Evolutionary conservation across 805 yeast genomes (phyloP).

Genomic region (Teunomyces lycoperdinae): DNA sequence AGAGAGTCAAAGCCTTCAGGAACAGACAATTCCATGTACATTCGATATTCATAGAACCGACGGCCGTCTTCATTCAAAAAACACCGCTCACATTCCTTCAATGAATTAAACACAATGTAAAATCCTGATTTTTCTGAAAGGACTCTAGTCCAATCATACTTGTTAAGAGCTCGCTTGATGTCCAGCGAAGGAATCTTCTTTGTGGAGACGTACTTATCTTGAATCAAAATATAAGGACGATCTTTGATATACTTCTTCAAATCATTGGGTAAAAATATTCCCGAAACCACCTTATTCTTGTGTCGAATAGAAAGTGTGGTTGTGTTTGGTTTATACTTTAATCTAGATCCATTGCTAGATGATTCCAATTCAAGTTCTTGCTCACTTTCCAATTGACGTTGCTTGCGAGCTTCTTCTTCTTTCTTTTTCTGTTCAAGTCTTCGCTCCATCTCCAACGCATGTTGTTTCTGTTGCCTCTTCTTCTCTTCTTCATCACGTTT

Average conservation of each 20-base stretch:
- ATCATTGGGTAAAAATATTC: constrained; percentile 47
- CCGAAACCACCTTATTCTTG: constrained; percentile 29
- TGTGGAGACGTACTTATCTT: constrained; percentile 48
- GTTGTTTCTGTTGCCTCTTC: constrained; percentile 11
- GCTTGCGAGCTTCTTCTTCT: constrained; percentile 8
- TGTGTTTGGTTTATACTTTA: constrained; percentile 27
- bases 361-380: constrained; percentile 2
- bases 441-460: constrained; percentile 16
- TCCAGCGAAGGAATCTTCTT: constrained; percentile 50
- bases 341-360: constrained; percentile 7
- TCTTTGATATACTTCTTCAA: constrained; percentile 49
- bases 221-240: constrained; percentile 57
- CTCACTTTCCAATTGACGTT: not conserved
- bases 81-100: constrained; percentile 57
- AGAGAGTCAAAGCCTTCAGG: constrained; percentile 39
- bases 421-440: constrained; percentile 12
- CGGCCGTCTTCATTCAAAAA: constrained; percentile 60
- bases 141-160: constrained; percentile 65
- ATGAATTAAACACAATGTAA: constrained; percentile 63
- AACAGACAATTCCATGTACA: constrained; percentile 58
- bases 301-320: constrained; percentile 33
- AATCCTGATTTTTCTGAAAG: constrained; percentile 64
- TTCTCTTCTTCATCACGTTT: constrained; percentile 35
- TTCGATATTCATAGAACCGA: constrained; percentile 42
- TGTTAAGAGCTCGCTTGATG: constrained; percentile 54